A percentile compares a stretch with the other conserved stretches of the same genome.
These are phyloP conservation scores for Ciborinia camelliae DNA, from an alignment of 2,329 filamentous ascomycete genomes.

Conservation along the genomic window DNA sequence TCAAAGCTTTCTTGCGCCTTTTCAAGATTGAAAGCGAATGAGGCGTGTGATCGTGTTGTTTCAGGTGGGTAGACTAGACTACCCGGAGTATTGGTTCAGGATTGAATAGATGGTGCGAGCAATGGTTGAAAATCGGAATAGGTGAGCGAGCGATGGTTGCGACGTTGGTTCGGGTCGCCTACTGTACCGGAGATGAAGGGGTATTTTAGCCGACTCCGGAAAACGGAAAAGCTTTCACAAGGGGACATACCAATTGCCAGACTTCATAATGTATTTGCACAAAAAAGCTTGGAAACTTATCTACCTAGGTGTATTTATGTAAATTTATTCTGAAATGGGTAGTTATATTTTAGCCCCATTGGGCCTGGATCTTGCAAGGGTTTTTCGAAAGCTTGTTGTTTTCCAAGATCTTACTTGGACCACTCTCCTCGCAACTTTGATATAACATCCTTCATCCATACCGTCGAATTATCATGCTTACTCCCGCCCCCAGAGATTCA, in stretches of 20 bases:
- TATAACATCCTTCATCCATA: conserved; percentile 6
- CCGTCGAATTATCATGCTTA: neutral
- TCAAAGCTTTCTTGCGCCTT: neutral
- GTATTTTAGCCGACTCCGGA: neutral
- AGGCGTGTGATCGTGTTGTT: neutral
- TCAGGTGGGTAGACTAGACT: neutral
- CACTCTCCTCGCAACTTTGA: conserved; percentile 6
- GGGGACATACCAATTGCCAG: too few relatives aligned
- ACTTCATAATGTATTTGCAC: too few relatives aligned
- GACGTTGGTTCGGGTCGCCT: neutral
- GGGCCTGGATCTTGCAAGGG: neutral
- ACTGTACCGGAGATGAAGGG: neutral
- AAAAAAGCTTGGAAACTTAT: neutral
- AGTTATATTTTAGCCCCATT: neutral
- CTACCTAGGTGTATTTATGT: too few relatives aligned
- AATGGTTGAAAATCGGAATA: neutral
- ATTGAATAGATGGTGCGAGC: neutral
- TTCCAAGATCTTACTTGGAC: neutral
- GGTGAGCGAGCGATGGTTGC: neutral
- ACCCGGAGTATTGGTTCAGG: neutral
- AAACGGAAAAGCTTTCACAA: neutral
- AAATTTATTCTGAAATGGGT: neutral
- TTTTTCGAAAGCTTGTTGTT: conserved; percentile 1
- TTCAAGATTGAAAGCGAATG: neutral
- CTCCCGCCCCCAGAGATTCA: neutral